These are phyloP conservation scores for Aspergillus ellipticus DNA, from an alignment of 495 filamentous ascomycete species.

Conservation along the genomic window DNA sequence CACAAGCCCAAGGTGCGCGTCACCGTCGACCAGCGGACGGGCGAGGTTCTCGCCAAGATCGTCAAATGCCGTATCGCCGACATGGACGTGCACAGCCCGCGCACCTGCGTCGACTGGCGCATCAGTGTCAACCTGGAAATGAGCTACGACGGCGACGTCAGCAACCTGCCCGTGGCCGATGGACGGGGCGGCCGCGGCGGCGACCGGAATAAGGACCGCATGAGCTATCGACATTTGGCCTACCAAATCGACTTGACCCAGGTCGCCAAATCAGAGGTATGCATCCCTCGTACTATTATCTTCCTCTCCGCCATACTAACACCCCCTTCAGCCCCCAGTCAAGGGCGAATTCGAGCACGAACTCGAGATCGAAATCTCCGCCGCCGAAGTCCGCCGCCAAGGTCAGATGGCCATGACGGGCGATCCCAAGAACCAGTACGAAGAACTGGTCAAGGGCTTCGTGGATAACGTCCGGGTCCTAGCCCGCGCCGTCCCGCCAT, in stretches of 20 bases:
- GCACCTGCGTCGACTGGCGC: slow-evolving; percentile 72
- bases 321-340: slow-evolving; percentile 37
- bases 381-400: slow-evolving; percentile 63
- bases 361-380: slow-evolving; percentile 79
- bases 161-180: slow-evolving; percentile 44
- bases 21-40: slow-evolving; percentile 69
- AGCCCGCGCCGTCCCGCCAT: slow-evolving; percentile 48
- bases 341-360: slow-evolving; percentile 74
- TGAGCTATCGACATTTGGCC: slow-evolving; percentile 79
- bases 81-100: slow-evolving; percentile 72
- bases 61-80: slow-evolving; percentile 86
- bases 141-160: slow-evolving; percentile 67
- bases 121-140: slow-evolving; percentile 90
- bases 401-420: slow-evolving; percentile 55
- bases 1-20: slow-evolving; percentile 70
- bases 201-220: slow-evolving; percentile 77
- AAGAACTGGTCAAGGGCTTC: slow-evolving; percentile 73
- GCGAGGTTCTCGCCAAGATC: slow-evolving; percentile 73
- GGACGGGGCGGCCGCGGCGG: slow-evolving; percentile 41
- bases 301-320: no score
- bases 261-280: slow-evolving; percentile 62
- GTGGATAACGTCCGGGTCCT: slow-evolving; percentile 77
- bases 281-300: neutral
- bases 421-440: slow-evolving; percentile 61
- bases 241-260: slow-evolving; percentile 92